A percentile compares a stretch with the other conserved stretches of the same genome.
Evolutionary conservation across 2,329 filamentous ascomycete species (phyloP).

Genomic region (Fusarium anguioides): DNA sequence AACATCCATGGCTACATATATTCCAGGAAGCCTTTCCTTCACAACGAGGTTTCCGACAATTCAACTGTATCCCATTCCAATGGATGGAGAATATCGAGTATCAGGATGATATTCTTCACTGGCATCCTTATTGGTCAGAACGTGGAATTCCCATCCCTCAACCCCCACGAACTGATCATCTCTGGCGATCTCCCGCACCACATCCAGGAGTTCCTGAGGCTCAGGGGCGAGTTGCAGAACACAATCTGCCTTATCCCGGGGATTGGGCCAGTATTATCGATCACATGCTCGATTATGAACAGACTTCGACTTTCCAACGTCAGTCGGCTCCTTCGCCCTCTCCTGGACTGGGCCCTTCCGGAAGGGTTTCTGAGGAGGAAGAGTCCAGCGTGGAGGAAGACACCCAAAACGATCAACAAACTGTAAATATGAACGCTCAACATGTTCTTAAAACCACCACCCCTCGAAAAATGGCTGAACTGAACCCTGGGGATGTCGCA

Average conservation of each 20-base stretch:
- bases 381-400: conserved; percentile 5
- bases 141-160: background rate
- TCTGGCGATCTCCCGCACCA: background rate
- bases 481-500: too few relatives aligned
- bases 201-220: background rate
- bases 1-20: conserved; percentile 4
- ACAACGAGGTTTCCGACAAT: background rate
- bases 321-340: background rate
- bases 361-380: background rate
- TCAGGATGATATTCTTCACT: background rate
- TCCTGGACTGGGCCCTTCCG: background rate
- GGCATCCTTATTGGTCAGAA: conserved; percentile 10
- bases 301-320: background rate
- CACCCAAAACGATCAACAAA: background rate
- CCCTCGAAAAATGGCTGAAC: too few relatives aligned
- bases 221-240: accelerated
- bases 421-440: background rate
- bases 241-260: background rate
- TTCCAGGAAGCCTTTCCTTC: background rate
- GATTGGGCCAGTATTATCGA: background rate
- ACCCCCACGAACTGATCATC: background rate
- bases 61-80: background rate
- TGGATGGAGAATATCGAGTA: background rate
- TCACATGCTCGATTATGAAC: background rate
- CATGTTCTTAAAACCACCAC: too few relatives aligned